Base-by-base conservation (phyloP, 768 basidiomycete genomes). In the Phaffia tasmanica region DNA sequence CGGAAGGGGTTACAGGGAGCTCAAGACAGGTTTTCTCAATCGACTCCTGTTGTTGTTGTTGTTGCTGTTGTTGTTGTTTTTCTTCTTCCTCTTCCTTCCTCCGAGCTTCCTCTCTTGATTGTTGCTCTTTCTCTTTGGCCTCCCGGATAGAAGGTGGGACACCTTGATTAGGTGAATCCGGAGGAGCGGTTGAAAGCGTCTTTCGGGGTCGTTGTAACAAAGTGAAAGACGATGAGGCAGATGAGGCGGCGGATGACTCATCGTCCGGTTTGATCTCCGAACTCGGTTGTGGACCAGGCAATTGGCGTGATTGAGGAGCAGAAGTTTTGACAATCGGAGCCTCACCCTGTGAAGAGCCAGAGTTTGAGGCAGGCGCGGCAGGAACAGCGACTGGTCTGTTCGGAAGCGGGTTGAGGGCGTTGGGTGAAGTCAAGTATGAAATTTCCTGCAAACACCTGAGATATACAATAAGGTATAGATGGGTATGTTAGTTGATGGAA, bases 401-500 rank as follows among this genome's bases (percentile, higher is more conserved):
- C 2, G 91, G 91, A 60, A 97, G 81, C 54, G 95, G 95, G 75
- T 99, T 99, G 83, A 98, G 86, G 7, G 95, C 93, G 76, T 95
- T 89, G 0, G 91, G 86, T 0, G 94, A 97, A 1, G 95, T 99
- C 63, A 99, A 80, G 77, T 99, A 99, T 16, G 89, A 89, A 71
- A 99, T 88, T 81, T 99, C 95, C 79, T 98, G 95, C 29, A 99
- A 81, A 78, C 95, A 97, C 78, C 89, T 92, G 70, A 7, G 14
- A 25, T 23, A 19, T 14, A 30, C 9, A 29, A 11, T 16, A 0
- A 1, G 35, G 16, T 35, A 51, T 59, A 11, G 4, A 3, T 15
- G 35, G n/a, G 5, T 18, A 64, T 48, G 42, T n/a, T 35, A 60
- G 48, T 50, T 65, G 70, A 53, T 53, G 56, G 69, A 14, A 76